Conservation (phyloP, 2,329 filamentous ascomycete genomes). For the Diaporthe sp. region DNA sequence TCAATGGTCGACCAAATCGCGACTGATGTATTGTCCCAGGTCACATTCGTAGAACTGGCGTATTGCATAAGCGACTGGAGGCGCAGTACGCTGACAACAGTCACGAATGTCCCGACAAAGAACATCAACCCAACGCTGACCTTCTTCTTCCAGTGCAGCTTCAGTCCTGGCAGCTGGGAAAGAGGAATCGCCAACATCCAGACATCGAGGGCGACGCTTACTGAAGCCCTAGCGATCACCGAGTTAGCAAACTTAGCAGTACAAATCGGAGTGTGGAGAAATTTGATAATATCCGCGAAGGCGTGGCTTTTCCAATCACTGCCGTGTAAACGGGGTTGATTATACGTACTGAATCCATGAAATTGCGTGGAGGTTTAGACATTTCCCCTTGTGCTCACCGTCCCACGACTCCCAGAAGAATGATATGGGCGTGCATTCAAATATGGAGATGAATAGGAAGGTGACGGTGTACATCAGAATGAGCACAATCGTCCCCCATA, state of each 20-base stretch:
- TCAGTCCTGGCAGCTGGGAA: slow-evolving; percentile 52
- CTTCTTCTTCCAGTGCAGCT: slow-evolving; percentile 57
- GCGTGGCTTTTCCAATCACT: no score
- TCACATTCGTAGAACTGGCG: slow-evolving; percentile 48
- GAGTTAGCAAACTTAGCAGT: neutral
- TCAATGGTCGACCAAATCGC: slow-evolving; percentile 53
- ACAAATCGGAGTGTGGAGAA: no score
- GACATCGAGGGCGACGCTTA: slow-evolving; percentile 58
- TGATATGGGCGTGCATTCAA: slow-evolving; percentile 56
- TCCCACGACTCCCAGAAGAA: slow-evolving; percentile 60
- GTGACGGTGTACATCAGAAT: slow-evolving; percentile 42
- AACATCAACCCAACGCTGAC: slow-evolving; percentile 59
- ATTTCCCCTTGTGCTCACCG: slow-evolving; percentile 54
- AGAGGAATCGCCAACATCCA: slow-evolving; percentile 59
- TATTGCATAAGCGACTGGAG: slow-evolving; percentile 48
- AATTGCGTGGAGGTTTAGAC: slow-evolving; percentile 56
- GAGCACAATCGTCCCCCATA: slow-evolving; percentile 28
- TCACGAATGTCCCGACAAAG: slow-evolving; percentile 56
- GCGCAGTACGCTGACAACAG: slow-evolving; percentile 51
- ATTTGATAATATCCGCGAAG: no score
- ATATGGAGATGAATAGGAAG: slow-evolving; percentile 52
- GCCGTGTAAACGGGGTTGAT: no score
- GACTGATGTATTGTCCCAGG: slow-evolving; percentile 48
- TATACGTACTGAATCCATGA: slow-evolving; percentile 49
- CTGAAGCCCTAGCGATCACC: slow-evolving; percentile 51